A percentile compares a stretch with the other conserved stretches of the same genome.
These are phyloP conservation scores for Hypholoma fasciculare DNA, from an alignment of 768 basidiomycete species.

Conservation along the genomic window DNA sequence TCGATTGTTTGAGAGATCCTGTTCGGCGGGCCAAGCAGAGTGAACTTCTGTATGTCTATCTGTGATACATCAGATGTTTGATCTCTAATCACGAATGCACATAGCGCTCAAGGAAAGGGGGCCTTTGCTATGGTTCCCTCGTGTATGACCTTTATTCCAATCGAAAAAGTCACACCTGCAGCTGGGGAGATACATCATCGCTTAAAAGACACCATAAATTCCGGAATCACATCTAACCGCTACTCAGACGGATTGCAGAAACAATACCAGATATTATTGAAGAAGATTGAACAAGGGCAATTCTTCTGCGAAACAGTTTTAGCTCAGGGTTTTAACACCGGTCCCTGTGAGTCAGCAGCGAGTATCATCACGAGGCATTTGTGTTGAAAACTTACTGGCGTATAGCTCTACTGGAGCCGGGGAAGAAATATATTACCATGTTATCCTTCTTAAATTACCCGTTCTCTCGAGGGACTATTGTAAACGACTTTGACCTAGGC, in stretches of 20 bases:
- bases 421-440: conserved; percentile 7
- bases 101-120: conserved; percentile 1
- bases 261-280: conserved; percentile 8
- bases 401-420: neutral
- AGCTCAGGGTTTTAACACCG: neutral
- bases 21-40: neutral
- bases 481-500: neutral
- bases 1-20: conserved; percentile 2
- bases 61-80: neutral
- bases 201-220: neutral
- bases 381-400: too few relatives aligned
- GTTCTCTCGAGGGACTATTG: conserved; percentile 11
- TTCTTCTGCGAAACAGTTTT: neutral
- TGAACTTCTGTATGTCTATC: conserved; percentile 7
- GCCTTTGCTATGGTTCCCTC: neutral
- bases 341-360: neutral
- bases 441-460: conserved; percentile 9
- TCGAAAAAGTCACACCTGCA: neutral
- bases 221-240: neutral
- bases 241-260: conserved; percentile 6
- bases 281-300: neutral
- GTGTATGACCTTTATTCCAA: conserved; percentile 1
- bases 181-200: neutral
- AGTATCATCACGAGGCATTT: too few relatives aligned
- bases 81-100: neutral